Evolutionary conservation across 163 green algal species (phyloP).

Genomic region (Chlamydomonas reinhardtii): DNA sequence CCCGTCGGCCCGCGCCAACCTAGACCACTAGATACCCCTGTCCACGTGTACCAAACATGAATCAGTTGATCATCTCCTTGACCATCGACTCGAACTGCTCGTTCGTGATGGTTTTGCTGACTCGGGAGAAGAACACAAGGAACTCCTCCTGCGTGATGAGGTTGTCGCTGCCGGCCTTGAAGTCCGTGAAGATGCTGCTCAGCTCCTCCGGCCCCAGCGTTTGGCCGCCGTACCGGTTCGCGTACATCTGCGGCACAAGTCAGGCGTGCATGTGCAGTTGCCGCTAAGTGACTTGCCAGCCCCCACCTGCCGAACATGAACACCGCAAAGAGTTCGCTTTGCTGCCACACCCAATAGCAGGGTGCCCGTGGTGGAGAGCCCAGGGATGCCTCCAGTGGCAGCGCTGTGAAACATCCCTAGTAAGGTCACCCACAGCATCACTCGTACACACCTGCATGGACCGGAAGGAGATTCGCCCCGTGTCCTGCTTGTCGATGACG

Average conservation of each 20-base stretch:
- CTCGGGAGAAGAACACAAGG: conserved; percentile 38
- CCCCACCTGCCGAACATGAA: too few relatives aligned
- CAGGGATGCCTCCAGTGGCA: too few relatives aligned
- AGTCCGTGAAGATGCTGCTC: conserved; percentile 51
- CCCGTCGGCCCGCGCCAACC: too few relatives aligned
- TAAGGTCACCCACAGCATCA: too few relatives aligned
- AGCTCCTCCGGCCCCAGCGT: conserved; percentile 47
- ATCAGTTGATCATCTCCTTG: conserved; percentile 41
- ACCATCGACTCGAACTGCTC: conserved; percentile 43
- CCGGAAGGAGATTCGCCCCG: conserved; percentile 45
- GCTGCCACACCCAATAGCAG: too few relatives aligned
- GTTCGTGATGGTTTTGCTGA: conserved; percentile 47
- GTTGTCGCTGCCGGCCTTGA: conserved; percentile 52
- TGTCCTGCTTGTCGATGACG: conserved; percentile 49
- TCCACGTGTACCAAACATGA: too few relatives aligned
- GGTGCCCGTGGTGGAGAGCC: too few relatives aligned
- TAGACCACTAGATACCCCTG: too few relatives aligned
- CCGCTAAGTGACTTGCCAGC: neutral
- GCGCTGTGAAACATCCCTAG: too few relatives aligned
- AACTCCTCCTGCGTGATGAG: conserved; percentile 48
- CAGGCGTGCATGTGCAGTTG: neutral
- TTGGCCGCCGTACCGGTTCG: conserved; percentile 47
- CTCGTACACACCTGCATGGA: conserved; percentile 22
- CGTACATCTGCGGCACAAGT: conserved; percentile 18
- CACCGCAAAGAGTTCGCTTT: too few relatives aligned